Conservation (phyloP, 345 rosid species). For the Leavenworthia alabamica region DNA sequence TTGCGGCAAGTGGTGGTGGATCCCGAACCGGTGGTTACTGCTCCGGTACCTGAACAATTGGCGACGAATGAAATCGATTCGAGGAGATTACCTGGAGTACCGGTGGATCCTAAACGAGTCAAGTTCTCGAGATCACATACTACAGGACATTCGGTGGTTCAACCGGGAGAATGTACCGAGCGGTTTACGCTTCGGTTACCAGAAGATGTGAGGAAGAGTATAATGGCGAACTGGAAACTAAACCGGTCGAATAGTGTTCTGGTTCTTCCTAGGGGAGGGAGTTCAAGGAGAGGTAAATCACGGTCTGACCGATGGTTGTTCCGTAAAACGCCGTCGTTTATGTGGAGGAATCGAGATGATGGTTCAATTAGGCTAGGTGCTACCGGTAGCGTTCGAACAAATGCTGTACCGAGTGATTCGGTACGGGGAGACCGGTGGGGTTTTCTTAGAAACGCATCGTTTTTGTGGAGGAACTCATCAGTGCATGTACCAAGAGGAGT, state of each 20-base stretch:
- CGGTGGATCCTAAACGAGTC: constrained; percentile 25
- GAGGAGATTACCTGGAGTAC: constrained; percentile 29
- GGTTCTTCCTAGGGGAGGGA: constrained; percentile 29
- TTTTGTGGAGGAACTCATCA: constrained; percentile 51
- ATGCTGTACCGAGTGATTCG: constrained; percentile 22
- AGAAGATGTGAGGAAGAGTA: constrained; percentile 32
- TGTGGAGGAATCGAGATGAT: constrained; percentile 29
- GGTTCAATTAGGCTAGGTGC: constrained; percentile 32
- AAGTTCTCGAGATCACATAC: constrained; percentile 33
- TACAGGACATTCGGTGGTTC: constrained; percentile 33
- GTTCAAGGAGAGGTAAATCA: constrained; percentile 27
- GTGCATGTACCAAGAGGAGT: constrained; percentile 40
- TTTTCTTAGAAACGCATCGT: constrained; percentile 37
- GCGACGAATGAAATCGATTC: constrained; percentile 1
- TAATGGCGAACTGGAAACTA: constrained; percentile 27
- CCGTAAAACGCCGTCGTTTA: constrained; percentile 33
- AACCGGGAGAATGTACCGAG: constrained; percentile 31
- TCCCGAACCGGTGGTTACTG: constrained; percentile 19
- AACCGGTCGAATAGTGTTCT: constrained; percentile 31
- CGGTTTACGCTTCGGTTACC: constrained; percentile 38
- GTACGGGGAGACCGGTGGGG: constrained; percentile 53
- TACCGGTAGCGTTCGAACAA: constrained; percentile 22
- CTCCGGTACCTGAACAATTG: constrained; percentile 11
- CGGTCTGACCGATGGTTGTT: constrained; percentile 32
- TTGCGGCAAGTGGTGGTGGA: background rate